Evolutionary conservation across 345 rosid species (phyloP).

Genomic region (Camelina sativa): DNA sequence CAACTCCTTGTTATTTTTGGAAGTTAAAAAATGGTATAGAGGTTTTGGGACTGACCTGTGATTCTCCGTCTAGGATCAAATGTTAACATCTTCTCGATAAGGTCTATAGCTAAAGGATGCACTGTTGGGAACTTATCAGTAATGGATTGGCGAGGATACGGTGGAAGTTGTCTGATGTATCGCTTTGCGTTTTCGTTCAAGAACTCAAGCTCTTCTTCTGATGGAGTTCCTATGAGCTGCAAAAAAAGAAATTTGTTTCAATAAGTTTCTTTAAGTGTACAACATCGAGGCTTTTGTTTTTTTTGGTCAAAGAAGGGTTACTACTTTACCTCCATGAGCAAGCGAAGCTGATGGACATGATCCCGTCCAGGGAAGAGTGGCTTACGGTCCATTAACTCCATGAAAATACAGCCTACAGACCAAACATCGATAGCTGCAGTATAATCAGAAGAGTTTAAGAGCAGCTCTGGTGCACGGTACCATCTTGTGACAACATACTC

Average conservation of each 20-base stretch:
- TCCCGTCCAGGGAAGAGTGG: constrained; percentile 97
- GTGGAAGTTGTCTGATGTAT: constrained; percentile 82
- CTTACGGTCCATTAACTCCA: constrained; percentile 97
- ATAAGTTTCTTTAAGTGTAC: neutral
- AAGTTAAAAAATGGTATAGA: constrained; percentile 16
- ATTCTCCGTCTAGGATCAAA: constrained; percentile 94
- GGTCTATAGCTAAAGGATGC: constrained; percentile 87
- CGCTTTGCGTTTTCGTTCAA: constrained; percentile 96
- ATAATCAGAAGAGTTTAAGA: constrained; percentile 89
- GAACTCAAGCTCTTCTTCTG: constrained; percentile 88
- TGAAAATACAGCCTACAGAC: constrained; percentile 98
- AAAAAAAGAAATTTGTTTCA: constrained; percentile 35
- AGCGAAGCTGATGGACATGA: constrained; percentile 89
- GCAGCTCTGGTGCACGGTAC: constrained; percentile 98
- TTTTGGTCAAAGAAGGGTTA: constrained; percentile 26
- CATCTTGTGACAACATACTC: constrained; percentile 99
- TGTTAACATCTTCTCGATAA: constrained; percentile 94
- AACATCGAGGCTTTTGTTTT: constrained; percentile 7
- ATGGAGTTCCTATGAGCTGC: constrained; percentile 97
- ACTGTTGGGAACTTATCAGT: constrained; percentile 85
- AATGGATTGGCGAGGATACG: constrained; percentile 76
- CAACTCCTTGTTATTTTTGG: constrained; percentile 1
- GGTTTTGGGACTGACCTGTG: constrained; percentile 62
- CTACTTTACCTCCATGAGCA: constrained; percentile 85
- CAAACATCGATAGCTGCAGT: constrained; percentile 98